A percentile compares a stretch with the other conserved stretches of the same genome.
These are phyloP conservation scores for Epichloe festucae DNA, from an alignment of 2,329 filamentous ascomycete species.

Conservation along the genomic window DNA sequence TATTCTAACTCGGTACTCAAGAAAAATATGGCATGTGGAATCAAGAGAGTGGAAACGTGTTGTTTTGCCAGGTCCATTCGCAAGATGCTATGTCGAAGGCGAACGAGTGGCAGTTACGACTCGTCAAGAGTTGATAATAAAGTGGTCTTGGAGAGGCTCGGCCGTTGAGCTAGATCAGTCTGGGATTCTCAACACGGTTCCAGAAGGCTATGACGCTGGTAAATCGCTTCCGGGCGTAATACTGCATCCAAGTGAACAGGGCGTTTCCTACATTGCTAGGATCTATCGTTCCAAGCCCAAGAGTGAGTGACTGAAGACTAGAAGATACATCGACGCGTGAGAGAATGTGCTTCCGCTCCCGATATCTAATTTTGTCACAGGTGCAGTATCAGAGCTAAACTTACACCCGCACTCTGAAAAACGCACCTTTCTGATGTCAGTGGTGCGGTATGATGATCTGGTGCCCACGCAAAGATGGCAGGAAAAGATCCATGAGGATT, in stretches of 20 bases:
- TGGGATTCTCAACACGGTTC: not conserved
- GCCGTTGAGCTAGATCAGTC: constrained; percentile 9
- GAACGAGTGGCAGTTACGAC: constrained; percentile 12
- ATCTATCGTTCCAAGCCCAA: not conserved
- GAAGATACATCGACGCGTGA: not conserved
- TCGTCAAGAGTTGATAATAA: constrained; percentile 9
- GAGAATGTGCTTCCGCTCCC: not conserved
- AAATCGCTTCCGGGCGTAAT: not conserved
- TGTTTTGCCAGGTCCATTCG: constrained; percentile 9
- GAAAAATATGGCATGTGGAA: constrained; percentile 12
- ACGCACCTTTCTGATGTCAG: not conserved
- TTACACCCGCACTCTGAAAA: not conserved
- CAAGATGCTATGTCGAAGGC: constrained; percentile 9
- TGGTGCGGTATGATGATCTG: constrained; percentile 1
- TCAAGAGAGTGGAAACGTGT: constrained; percentile 10
- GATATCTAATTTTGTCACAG: not conserved
- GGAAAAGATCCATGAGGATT: not conserved
- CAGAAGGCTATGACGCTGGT: not conserved
- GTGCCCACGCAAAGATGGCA: not conserved
- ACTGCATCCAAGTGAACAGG: not conserved
- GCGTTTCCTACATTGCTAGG: not conserved
- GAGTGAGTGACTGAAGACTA: not conserved
- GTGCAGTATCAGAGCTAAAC: not conserved
- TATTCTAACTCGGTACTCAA: not conserved
- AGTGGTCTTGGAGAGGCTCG: constrained; percentile 12